Evolutionary conservation across 2,329 filamentous ascomycete genomes (phyloP).

Genomic region (Bretziella fagacearum): DNA sequence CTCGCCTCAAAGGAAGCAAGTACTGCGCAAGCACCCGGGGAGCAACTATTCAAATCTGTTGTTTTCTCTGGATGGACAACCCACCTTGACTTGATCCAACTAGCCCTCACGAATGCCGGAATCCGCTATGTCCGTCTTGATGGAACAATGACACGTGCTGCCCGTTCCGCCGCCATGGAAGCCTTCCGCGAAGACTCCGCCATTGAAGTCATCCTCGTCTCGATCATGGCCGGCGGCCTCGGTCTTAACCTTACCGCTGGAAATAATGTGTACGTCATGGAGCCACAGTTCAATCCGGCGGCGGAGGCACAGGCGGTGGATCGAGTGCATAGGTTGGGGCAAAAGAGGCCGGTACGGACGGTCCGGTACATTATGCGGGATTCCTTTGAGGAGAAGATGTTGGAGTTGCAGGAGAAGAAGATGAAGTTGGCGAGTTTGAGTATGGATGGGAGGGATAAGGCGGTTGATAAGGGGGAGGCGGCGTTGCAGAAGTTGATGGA

Average conservation of each 20-base stretch:
- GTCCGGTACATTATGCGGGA: slow-evolving; percentile 76
- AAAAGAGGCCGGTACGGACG: slow-evolving; percentile 75
- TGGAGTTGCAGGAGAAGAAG: slow-evolving; percentile 81
- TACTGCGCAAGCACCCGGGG: slow-evolving; percentile 31
- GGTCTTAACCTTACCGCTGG: slow-evolving; percentile 80
- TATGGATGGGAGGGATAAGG: slow-evolving; percentile 44
- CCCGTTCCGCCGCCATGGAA: slow-evolving; percentile 60
- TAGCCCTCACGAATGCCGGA: slow-evolving; percentile 50
- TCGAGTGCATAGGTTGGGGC: slow-evolving; percentile 77
- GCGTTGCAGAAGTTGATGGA: slow-evolving; percentile 47
- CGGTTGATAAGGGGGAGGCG: slow-evolving; percentile 33
- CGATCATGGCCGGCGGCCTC: slow-evolving; percentile 79
- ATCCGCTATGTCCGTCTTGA: slow-evolving; percentile 71
- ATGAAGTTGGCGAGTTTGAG: slow-evolving; percentile 75
- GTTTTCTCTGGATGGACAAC: slow-evolving; percentile 95
- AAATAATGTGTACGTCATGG: slow-evolving; percentile 88
- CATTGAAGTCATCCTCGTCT: slow-evolving; percentile 72
- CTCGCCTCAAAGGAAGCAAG: slow-evolving; percentile 47
- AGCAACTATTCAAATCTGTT: slow-evolving; percentile 76
- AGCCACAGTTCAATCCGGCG: slow-evolving; percentile 92
- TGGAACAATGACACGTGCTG: slow-evolving; percentile 64
- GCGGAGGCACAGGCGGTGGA: slow-evolving; percentile 90
- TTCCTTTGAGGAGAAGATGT: slow-evolving; percentile 90
- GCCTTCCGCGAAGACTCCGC: slow-evolving; percentile 54
- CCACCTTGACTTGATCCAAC: slow-evolving; percentile 79